Percentiles rank a stretch among this genome's conserved stretches.
These are phyloP conservation scores for Nemania serpens DNA, from an alignment of 2,329 filamentous ascomycete species.

Conservation along the genomic window DNA sequence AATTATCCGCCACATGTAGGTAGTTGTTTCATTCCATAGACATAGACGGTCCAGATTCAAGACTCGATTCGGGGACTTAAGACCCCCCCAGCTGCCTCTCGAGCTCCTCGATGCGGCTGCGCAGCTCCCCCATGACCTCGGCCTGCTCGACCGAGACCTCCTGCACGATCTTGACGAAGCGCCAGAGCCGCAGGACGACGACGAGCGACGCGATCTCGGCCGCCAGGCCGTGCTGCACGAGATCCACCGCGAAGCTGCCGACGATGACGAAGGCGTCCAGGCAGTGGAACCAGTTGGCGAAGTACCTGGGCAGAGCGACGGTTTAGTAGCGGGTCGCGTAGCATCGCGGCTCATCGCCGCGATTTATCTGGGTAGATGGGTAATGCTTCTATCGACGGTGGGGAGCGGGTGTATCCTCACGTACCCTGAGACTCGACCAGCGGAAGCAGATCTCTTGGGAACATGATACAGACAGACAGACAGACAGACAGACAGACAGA, in stretches of 20 bases:
- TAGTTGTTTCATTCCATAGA: not conserved
- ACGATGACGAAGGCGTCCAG: conserved; percentile 69
- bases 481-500: no score
- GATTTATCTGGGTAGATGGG: no score
- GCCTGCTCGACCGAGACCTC: conserved; percentile 67
- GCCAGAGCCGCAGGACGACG: conserved; percentile 68
- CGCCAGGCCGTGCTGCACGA: conserved; percentile 61
- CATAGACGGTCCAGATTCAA: conserved; percentile 32
- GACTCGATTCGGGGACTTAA: no score
- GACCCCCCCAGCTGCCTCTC: conserved; percentile 51
- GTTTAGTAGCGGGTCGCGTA: not conserved
- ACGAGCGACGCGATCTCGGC: conserved; percentile 70
- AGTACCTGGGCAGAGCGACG: conserved; percentile 50
- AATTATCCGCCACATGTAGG: no score
- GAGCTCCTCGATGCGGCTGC: conserved; percentile 56
- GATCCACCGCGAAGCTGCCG: conserved; percentile 64
- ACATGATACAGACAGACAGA: no score
- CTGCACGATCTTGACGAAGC: conserved; percentile 72
- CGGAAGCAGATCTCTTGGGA: no score
- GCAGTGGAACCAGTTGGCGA: conserved; percentile 62
- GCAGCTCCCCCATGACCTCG: conserved; percentile 64
- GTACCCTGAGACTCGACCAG: no score
- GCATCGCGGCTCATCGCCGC: no score
- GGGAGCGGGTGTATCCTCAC: no score
- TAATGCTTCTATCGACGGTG: no score